These are phyloP conservation scores for Thielaviopsis ethacetica DNA, from an alignment of 2,329 filamentous ascomycete species.

Conservation along the genomic window DNA sequence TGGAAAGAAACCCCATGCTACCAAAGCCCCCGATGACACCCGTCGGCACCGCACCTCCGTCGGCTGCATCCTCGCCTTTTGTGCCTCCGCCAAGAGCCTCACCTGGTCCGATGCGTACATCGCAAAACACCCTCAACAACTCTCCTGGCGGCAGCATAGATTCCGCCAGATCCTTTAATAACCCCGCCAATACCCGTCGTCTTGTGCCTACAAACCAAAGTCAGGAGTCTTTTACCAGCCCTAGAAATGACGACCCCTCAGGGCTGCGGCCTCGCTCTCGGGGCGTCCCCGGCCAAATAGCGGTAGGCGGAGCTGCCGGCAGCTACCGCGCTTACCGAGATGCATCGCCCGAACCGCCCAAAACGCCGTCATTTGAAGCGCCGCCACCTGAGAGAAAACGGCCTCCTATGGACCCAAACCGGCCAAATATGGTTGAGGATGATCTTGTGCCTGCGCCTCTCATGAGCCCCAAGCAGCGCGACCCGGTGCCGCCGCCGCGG, in stretches of 20 bases:
- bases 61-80: conserved; percentile 15
- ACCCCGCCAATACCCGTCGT: conserved; percentile 28
- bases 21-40: conserved; percentile 11
- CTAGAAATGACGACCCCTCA: conserved; percentile 33
- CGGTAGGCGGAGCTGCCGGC: conserved; percentile 18
- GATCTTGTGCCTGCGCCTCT: conserved; percentile 42
- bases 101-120: conserved; percentile 17
- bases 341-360: conserved; percentile 12
- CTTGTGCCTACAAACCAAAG: conserved; percentile 36
- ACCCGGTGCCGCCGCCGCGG: conserved; percentile 31
- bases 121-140: conserved; percentile 15
- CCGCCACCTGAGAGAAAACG: conserved; percentile 46
- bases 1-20: conserved; percentile 6
- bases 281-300: conserved; percentile 25
- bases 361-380: conserved; percentile 20
- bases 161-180: conserved; percentile 25
- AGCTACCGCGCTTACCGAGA: conserved; percentile 7
- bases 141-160: conserved; percentile 38
- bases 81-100: conserved; percentile 24
- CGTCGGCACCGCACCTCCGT: conserved; percentile 8
- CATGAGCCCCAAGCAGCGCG: conserved; percentile 33
- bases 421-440: conserved; percentile 32
- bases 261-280: conserved; percentile 37
- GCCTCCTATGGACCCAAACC: conserved; percentile 47
- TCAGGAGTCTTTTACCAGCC: conserved; percentile 34